These are phyloP conservation scores for Fraxinus sp. DNA, from an alignment of 305 asterid genomes.

Conservation along the genomic window DNA sequence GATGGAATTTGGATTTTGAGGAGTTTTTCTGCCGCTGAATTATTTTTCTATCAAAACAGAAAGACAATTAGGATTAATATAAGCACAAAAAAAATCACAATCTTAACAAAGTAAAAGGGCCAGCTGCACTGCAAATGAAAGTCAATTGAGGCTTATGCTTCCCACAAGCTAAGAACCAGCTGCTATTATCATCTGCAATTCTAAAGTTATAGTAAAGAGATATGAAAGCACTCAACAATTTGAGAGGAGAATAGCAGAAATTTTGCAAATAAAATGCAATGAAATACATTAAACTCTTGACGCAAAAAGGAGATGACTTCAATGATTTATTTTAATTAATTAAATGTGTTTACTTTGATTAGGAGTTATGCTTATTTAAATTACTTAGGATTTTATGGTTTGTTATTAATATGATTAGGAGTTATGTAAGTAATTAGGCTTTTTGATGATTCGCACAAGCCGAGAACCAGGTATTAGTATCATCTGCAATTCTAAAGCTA, in stretches of 20 bases:
- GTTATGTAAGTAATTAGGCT: background rate
- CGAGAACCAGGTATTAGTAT: background rate
- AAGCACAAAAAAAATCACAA: slow-evolving; percentile 2
- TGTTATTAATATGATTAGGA: background rate
- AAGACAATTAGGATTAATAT: slow-evolving; percentile 22
- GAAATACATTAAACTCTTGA: background rate
- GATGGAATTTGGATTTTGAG: slow-evolving; percentile 73
- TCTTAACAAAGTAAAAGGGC: background rate
- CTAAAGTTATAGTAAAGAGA: slow-evolving; percentile 12
- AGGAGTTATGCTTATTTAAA: background rate
- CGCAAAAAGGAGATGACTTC: background rate
- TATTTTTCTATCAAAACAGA: slow-evolving; percentile 45
- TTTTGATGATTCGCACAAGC: background rate
- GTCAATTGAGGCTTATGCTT: background rate
- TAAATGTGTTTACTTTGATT: background rate
- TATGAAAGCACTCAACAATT: background rate
- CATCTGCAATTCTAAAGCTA: slow-evolving; percentile 7
- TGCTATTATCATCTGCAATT: background rate
- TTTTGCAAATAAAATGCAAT: slow-evolving; percentile 15
- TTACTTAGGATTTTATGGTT: background rate
- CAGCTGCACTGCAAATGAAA: background rate
- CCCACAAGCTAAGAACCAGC: background rate
- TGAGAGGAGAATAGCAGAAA: slow-evolving; percentile 1
- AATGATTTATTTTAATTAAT: background rate
- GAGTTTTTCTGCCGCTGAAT: slow-evolving; percentile 56